Conservation (phyloP, 139 green algal species). For the Edaphochlamys debaryana region DNA sequence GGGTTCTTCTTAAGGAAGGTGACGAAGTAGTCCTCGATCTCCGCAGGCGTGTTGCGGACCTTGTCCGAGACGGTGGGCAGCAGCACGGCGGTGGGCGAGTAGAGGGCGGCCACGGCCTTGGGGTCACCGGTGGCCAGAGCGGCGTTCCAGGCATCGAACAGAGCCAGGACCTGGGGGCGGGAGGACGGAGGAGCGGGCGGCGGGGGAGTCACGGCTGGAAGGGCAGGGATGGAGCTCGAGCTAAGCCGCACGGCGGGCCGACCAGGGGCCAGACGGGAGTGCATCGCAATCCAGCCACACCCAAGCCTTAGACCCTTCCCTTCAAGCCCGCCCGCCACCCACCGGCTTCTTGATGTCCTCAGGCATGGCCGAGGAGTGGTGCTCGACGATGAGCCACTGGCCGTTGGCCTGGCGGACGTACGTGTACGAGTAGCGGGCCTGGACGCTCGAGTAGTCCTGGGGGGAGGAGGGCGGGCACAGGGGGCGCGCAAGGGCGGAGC, state of each 20-base stretch:
- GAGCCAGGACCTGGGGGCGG: too few species aligned
- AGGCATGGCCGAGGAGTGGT: conserved; percentile 29
- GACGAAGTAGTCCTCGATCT: conserved; percentile 21
- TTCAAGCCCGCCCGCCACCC: too few species aligned
- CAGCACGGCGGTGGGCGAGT: conserved; percentile 14
- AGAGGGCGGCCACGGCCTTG: not conserved
- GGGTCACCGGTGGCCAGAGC: conserved; percentile 2
- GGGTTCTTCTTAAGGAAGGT: conserved; percentile 18
- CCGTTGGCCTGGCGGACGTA: conserved; percentile 6
- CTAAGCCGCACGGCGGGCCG: too few species aligned
- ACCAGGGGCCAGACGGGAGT: too few species aligned
- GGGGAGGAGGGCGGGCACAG: not conserved
- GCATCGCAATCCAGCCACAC: too few species aligned
- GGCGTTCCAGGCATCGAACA: conserved; percentile 21
- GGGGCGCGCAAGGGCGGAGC: not conserved
- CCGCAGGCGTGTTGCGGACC: conserved; percentile 8
- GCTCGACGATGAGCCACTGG: conserved; percentile 29
- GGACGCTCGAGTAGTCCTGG: not conserved
- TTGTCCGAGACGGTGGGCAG: conserved; percentile 37
- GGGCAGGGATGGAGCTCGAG: too few species aligned
- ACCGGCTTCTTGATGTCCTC: not conserved
- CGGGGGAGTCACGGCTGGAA: too few species aligned
- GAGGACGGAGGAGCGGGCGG: too few species aligned
- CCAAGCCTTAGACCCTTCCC: too few species aligned
- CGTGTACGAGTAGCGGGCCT: conserved; percentile 7